phyloP scores from a whole-genome alignment of 345 rosid genomes.

The Brassica rapa region DNA sequence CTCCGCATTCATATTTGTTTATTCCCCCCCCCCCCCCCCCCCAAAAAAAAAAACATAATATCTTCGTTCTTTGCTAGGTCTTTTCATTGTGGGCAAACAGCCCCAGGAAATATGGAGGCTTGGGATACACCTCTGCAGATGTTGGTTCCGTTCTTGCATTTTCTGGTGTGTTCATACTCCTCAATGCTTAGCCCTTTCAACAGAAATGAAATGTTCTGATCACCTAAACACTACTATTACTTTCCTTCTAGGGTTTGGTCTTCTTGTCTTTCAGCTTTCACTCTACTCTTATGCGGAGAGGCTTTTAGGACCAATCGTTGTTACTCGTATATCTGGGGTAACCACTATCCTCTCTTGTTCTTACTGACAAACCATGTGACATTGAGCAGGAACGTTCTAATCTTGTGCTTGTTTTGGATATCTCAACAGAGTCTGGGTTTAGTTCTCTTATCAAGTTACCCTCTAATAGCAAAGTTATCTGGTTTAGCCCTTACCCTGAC shows the following conservation, averaged over 20 bases:
- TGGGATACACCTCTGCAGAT: slow-evolving; percentile 60
- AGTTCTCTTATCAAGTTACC: slow-evolving; percentile 62
- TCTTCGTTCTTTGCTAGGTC: slow-evolving; percentile 46
- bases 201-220: background rate
- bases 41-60: background rate
- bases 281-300: slow-evolving; percentile 67
- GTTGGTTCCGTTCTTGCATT: slow-evolving; percentile 82
- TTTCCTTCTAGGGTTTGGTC: slow-evolving; percentile 62
- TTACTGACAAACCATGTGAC: background rate
- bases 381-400: slow-evolving; percentile 19
- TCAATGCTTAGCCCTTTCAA: background rate
- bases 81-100: slow-evolving; percentile 93
- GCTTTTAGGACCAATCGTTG: slow-evolving; percentile 58
- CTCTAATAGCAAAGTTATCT: slow-evolving; percentile 63
- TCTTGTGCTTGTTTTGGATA: slow-evolving; percentile 13
- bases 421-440: slow-evolving; percentile 55
- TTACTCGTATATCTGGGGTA: slow-evolving; percentile 72
- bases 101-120: slow-evolving; percentile 68
- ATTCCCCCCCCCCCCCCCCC: background rate
- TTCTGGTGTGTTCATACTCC: slow-evolving; percentile 52
- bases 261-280: slow-evolving; percentile 71
- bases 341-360: slow-evolving; percentile 6
- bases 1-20: slow-evolving; percentile 10
- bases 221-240: background rate
- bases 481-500: slow-evolving; percentile 60